Base-by-base conservation (phyloP, 306 rosid genomes). In the Cucurbita pepo region DNA sequence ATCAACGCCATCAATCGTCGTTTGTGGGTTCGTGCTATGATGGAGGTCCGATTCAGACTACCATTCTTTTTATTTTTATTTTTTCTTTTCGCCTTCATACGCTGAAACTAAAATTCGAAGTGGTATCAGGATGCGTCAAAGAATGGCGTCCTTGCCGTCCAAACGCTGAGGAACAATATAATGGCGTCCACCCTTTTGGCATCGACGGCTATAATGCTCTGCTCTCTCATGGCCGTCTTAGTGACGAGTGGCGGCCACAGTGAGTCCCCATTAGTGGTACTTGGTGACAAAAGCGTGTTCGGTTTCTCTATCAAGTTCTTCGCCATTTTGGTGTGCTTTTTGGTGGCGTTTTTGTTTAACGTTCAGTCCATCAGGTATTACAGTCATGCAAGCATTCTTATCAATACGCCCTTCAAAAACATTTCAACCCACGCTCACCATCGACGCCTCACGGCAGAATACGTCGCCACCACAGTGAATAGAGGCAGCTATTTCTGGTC, bases 151-250 rank as follows among this genome's bases (percentile, higher is more conserved):
- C 89, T 91, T 0, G 90, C 99, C 4, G 97, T 94, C 22, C 99
- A 94, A 45, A 89, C 99, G 6, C 76, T 91, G 15, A 75, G 97
- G 47, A 87, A 89, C 88, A 94, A 89, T 78, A 89, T 94, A 81
- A 94, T 94, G 97, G 97, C 96, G 30, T 94, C 97, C 15, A 88
- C 95, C 61, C 95, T 94, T 16, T 67, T 94, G 79, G 99, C 99
- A 11, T 91, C 96, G 6, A 91, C 94, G 14, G 96, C 97, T 0
- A 94, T 91, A 41, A 91, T 86, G 97, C 80, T 94, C 3, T 81
- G 95, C 77, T 91, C 95, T 6, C 80, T 91, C 3, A 89, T 89
- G 3, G 99, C 97, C 0, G 87, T 94, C 4, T 55, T 91, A 64
- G 88, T 94, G 96, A 82, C 82, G 0, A 72, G 79, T 8, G 77